These are phyloP conservation scores for Fusarium tjaetaba DNA, from an alignment of 2,329 filamentous ascomycete genomes.

Conservation along the genomic window DNA sequence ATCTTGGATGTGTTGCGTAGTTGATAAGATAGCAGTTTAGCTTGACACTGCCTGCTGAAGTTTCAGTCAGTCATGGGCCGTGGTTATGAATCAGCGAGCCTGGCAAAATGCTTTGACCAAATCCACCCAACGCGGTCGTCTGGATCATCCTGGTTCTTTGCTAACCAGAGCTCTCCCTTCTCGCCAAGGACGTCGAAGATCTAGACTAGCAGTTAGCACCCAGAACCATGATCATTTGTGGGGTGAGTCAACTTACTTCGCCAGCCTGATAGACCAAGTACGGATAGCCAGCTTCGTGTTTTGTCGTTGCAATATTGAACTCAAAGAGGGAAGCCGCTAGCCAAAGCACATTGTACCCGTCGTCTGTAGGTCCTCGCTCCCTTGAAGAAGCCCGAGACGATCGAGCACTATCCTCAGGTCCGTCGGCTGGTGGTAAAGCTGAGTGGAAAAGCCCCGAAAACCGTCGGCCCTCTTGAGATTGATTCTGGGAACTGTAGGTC, in stretches of 20 bases:
- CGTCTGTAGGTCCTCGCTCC: slow-evolving; percentile 62
- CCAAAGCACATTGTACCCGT: slow-evolving; percentile 81
- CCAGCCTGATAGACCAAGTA: slow-evolving; percentile 96
- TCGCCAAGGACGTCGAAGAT: slow-evolving; percentile 94
- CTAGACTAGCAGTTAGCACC: slow-evolving; percentile 48
- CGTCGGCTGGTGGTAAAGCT: slow-evolving; percentile 82
- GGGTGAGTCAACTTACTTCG: slow-evolving; percentile 67
- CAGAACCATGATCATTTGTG: background rate
- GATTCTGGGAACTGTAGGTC: slow-evolving; percentile 61
- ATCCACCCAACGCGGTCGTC: slow-evolving; percentile 90
- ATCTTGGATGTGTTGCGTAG: slow-evolving; percentile 39
- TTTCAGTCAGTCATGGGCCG: slow-evolving; percentile 12
- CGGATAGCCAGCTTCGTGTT: slow-evolving; percentile 92
- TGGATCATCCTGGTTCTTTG: slow-evolving; percentile 94
- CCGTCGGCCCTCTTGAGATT: slow-evolving; percentile 60
- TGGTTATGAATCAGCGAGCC: slow-evolving; percentile 62
- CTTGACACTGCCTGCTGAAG: slow-evolving; percentile 27
- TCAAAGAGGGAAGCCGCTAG: slow-evolving; percentile 94
- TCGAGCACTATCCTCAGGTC: slow-evolving; percentile 61
- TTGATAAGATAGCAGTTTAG: slow-evolving; percentile 24
- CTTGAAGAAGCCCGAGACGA: slow-evolving; percentile 69
- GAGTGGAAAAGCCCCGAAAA: slow-evolving; percentile 87
- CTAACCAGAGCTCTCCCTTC: slow-evolving; percentile 97
- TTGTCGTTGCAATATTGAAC: slow-evolving; percentile 93
- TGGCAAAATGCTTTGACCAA: slow-evolving; percentile 97